A percentile compares a stretch with the other conserved stretches of the same genome.
Conservation (phyloP, 2,329 filamentous ascomycete genomes). For the Colletotrichum cordylinicola region DNA sequence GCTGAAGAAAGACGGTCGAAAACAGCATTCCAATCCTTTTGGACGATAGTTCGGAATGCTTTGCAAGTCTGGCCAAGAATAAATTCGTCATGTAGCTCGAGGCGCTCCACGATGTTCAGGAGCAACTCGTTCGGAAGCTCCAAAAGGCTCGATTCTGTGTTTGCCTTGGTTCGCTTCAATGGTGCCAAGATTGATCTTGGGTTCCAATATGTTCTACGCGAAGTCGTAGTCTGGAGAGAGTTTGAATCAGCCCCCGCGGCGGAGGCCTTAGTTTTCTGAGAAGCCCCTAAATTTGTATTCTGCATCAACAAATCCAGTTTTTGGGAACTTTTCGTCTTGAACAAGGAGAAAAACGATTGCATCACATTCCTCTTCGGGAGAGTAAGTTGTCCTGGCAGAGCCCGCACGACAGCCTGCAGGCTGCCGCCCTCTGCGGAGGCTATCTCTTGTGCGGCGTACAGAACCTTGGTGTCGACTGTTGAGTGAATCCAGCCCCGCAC, state of each 20-base stretch:
- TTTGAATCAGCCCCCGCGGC: no score
- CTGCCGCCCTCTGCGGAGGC: neutral
- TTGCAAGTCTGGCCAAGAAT: neutral
- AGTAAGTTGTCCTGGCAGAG: neutral
- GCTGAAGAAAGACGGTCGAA: neutral
- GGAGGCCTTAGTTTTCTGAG: accelerated
- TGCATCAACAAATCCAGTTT: neutral
- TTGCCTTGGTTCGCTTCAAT: neutral
- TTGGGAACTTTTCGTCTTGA: neutral
- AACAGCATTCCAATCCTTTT: neutral
- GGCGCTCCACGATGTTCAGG: neutral
- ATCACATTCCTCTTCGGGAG: neutral
- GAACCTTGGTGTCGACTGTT: neutral
- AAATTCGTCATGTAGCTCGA: neutral
- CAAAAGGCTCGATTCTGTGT: neutral
- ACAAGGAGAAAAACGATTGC: neutral
- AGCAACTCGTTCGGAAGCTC: neutral
- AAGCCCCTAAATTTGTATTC: neutral
- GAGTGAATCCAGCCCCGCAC: neutral
- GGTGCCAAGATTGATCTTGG: neutral
- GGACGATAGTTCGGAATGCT: neutral
- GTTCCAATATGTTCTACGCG: neutral
- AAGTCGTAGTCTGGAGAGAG: neutral
- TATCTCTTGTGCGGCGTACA: neutral
- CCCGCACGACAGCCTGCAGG: neutral